Evolutionary conservation across 2,329 filamentous ascomycete genomes (phyloP).

Genomic region (Trichophyton rubrum): DNA sequence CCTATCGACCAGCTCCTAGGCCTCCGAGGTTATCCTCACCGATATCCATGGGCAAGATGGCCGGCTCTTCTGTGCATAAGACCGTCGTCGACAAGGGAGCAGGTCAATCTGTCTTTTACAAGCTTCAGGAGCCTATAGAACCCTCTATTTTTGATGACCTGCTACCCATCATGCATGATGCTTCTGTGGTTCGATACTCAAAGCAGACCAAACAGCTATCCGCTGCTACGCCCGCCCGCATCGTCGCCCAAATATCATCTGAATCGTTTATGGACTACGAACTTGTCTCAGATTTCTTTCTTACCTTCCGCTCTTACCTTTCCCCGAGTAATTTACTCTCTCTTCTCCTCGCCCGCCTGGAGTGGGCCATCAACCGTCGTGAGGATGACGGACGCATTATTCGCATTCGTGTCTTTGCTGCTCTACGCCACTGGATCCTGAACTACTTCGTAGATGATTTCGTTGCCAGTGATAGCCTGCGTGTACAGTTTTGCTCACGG

Average conservation of each 20-base stretch:
- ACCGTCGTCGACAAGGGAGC: neutral
- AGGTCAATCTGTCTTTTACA: constrained; percentile 23
- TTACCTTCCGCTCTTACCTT: constrained; percentile 84
- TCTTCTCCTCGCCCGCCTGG: constrained; percentile 71
- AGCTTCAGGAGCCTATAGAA: constrained; percentile 50
- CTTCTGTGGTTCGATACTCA: constrained; percentile 70
- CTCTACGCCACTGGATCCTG: constrained; percentile 88
- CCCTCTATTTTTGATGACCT: constrained; percentile 64
- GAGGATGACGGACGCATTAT: constrained; percentile 87
- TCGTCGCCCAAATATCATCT: constrained; percentile 93
- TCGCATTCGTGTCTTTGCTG: constrained; percentile 90
- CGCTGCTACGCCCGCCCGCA: constrained; percentile 77
- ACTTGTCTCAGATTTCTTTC: constrained; percentile 90
- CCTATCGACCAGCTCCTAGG: constrained; percentile 42
- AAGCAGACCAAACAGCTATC: constrained; percentile 58
- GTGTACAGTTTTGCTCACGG: constrained; percentile 64
- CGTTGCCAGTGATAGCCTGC: constrained; percentile 59
- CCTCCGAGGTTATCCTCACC: neutral
- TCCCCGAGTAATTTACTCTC: constrained; percentile 62
- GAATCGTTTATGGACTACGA: constrained; percentile 95
- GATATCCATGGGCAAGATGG: constrained; percentile 34
- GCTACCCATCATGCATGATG: constrained; percentile 70
- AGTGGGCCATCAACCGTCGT: constrained; percentile 68
- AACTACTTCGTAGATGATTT: constrained; percentile 98
- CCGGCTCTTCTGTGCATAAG: neutral